Evolutionary conservation across 257 asterid species (phyloP).

Genomic region (Solanum gracilifrons): DNA sequence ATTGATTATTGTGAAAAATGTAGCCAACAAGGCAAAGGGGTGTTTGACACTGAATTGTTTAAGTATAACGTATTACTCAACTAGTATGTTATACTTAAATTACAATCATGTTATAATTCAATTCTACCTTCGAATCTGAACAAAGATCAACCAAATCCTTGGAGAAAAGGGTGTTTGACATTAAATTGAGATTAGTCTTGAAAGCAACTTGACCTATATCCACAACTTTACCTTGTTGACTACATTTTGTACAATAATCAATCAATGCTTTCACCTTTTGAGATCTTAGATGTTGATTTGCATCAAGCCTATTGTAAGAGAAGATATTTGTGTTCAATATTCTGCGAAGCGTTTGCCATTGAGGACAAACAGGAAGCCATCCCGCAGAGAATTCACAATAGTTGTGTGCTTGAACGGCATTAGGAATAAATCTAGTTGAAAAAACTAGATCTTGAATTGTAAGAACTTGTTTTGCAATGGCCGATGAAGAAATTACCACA

Average conservation of each 20-base stretch:
- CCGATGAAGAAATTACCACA: neutral
- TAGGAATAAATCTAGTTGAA: slow-evolving; percentile 2
- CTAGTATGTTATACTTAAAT: too few species aligned
- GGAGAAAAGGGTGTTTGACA: too few species aligned
- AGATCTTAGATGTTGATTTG: slow-evolving; percentile 7
- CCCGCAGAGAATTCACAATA: neutral
- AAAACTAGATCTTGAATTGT: slow-evolving; percentile 6
- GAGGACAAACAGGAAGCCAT: slow-evolving; percentile 11
- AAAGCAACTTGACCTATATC: too few species aligned
- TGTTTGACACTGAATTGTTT: too few species aligned
- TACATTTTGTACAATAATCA: slow-evolving; percentile 23
- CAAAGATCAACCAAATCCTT: too few species aligned
- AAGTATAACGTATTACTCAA: too few species aligned
- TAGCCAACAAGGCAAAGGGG: too few species aligned
- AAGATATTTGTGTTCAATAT: neutral
- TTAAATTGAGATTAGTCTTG: too few species aligned
- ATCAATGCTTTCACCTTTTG: slow-evolving; percentile 41
- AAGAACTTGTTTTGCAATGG: neutral
- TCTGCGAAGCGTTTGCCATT: slow-evolving; percentile 7
- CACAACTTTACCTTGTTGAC: neutral
- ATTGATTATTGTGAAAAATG: too few species aligned
- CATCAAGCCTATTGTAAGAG: neutral
- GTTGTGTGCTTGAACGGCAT: slow-evolving; percentile 10
- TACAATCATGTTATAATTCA: too few species aligned
- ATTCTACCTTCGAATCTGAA: too few species aligned